Conservation (phyloP, 345 rosid species). For the Balakata baccata region DNA sequence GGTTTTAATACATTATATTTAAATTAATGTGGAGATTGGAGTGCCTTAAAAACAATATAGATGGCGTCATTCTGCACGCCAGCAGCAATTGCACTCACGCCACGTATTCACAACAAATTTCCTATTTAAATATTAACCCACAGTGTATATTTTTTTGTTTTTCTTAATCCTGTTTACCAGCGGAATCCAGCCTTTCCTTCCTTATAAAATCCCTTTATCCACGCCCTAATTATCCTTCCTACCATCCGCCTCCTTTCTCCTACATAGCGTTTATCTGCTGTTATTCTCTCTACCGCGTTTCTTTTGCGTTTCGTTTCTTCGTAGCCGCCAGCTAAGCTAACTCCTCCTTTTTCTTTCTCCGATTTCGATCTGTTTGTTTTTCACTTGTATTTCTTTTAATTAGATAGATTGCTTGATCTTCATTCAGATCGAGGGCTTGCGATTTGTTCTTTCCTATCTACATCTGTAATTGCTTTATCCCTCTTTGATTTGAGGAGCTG, state of each 20-base stretch:
- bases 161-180: background rate
- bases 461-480: background rate
- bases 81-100: constrained; percentile 28
- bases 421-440: constrained; percentile 31
- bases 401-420: constrained; percentile 4
- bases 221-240: background rate
- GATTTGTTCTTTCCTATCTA: background rate
- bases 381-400: background rate
- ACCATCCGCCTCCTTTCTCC: constrained; percentile 4
- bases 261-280: background rate
- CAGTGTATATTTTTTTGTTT: too few species aligned
- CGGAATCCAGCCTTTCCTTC: background rate
- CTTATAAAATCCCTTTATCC: constrained; percentile 21
- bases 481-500: constrained; percentile 10
- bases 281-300: background rate
- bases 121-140: background rate
- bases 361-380: background rate
- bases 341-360: background rate
- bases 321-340: constrained; percentile 26
- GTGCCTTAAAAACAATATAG: background rate
- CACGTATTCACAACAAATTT: constrained; percentile 5
- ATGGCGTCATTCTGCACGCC: constrained; percentile 45
- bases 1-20: too few species aligned
- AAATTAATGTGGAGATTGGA: too few species aligned
- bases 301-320: constrained; percentile 5